Conservation (phyloP, 805 yeast species). For the Hemisphaericaspora nanyangensis region DNA sequence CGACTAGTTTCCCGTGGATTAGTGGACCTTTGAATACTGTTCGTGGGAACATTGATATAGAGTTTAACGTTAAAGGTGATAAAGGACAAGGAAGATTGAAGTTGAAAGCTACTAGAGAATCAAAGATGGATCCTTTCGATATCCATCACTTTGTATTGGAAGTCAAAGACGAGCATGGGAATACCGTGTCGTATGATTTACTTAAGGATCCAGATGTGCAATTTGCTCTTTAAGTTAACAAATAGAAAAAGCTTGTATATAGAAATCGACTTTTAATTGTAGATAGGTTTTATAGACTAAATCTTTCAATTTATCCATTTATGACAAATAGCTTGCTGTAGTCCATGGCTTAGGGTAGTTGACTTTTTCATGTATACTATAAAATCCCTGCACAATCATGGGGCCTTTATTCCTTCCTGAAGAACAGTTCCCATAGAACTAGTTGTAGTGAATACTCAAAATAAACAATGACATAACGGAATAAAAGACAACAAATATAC, state of each 20-base stretch:
- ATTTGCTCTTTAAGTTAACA: slow-evolving; percentile 7
- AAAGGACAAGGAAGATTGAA: slow-evolving; percentile 50
- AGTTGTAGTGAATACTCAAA: no score
- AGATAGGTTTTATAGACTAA: no score
- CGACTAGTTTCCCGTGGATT: slow-evolving; percentile 82
- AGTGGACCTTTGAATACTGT: slow-evolving; percentile 81
- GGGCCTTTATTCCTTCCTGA: no score
- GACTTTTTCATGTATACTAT: no score
- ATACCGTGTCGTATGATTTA: slow-evolving; percentile 13
- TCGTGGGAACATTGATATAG: slow-evolving; percentile 72
- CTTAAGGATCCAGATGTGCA: slow-evolving; percentile 8
- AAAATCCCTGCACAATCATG: no score
- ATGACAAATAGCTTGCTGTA: no score
- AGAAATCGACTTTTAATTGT: no score
- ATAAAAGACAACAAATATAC: no score
- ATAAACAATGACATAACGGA: no score
- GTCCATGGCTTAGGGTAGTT: no score
- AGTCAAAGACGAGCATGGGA: slow-evolving; percentile 17
- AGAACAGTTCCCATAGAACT: no score
- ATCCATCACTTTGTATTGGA: slow-evolving; percentile 30
- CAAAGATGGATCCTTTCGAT: slow-evolving; percentile 45
- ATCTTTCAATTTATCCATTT: no score
- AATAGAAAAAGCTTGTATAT: slow-evolving; percentile 1
- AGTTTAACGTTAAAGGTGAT: slow-evolving; percentile 67
- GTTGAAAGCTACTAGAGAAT: slow-evolving; percentile 69